Evolutionary conservation across 768 basidiomycete genomes (phyloP).

Genomic region (Suillus subaureus): DNA sequence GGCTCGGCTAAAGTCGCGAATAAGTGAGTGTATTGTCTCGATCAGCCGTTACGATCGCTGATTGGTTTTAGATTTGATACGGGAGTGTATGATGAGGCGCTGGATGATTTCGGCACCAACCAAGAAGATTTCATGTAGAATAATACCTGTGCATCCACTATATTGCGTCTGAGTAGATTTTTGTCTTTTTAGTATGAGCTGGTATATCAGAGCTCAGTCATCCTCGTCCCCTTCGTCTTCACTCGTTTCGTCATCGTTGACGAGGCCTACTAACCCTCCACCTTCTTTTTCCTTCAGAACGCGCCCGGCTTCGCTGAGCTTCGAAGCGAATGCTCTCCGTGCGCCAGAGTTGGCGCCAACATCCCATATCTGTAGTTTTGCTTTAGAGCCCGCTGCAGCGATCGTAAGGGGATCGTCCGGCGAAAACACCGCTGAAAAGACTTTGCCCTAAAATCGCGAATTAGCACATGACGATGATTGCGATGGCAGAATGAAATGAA

Average conservation of each 20-base stretch:
- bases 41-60: constrained; percentile 11
- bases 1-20: constrained; percentile 69
- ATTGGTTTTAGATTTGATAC: constrained; percentile 67
- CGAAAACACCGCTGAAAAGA: constrained; percentile 89
- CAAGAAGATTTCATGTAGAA: constrained; percentile 90
- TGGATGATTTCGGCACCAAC: constrained; percentile 83
- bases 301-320: constrained; percentile 74
- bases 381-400: constrained; percentile 93
- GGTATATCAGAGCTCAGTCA: constrained; percentile 16
- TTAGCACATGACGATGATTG: constrained; percentile 5
- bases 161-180: constrained; percentile 17
- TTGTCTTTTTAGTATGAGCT: not conserved
- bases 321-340: constrained; percentile 79
- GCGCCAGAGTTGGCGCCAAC: constrained; percentile 81
- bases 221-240: constrained; percentile 48
- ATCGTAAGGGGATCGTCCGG: constrained; percentile 94
- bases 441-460: constrained; percentile 73
- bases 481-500: not conserved
- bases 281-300: constrained; percentile 63
- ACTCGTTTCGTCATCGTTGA: constrained; percentile 70
- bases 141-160: constrained; percentile 20
- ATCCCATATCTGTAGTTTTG: constrained; percentile 95
- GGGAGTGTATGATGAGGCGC: constrained; percentile 77
- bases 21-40: constrained; percentile 47
- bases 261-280: constrained; percentile 71